Evolutionary conservation across 805 yeast species (phyloP).

Genomic region (Yarrowia sp.): DNA sequence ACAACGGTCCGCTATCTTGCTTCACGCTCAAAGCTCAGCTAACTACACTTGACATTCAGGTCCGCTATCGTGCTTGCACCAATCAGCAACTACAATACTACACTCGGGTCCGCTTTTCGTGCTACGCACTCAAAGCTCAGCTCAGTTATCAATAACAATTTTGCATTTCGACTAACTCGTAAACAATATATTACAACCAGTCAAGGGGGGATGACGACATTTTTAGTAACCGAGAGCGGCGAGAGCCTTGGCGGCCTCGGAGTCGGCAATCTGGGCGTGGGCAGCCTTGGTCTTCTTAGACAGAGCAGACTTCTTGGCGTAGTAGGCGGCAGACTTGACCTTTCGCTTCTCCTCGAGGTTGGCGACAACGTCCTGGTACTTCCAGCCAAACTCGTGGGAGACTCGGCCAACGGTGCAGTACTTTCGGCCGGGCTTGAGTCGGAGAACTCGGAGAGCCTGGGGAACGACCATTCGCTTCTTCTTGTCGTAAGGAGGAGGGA

Average conservation of each 20-base stretch:
- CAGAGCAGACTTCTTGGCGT: slow-evolving; percentile 97
- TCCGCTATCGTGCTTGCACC: not conserved
- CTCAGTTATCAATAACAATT: slow-evolving; percentile 12
- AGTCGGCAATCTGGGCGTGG: slow-evolving; percentile 78
- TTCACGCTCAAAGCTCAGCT: no score
- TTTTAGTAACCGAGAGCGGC: slow-evolving; percentile 96
- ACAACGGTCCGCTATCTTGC: no score
- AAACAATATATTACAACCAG: not conserved
- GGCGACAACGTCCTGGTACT: slow-evolving; percentile 97
- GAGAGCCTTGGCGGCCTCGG: slow-evolving; percentile 89
- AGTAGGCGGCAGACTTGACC: slow-evolving; percentile 98
- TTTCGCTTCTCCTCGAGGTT: slow-evolving; percentile 99
- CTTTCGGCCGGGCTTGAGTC: slow-evolving; percentile 99
- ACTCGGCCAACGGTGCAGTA: slow-evolving; percentile 98
- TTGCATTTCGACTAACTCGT: not conserved
- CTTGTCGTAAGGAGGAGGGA: slow-evolving; percentile 99
- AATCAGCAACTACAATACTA: no score
- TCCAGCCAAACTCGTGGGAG: slow-evolving; percentile 98
- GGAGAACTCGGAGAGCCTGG: slow-evolving; percentile 97
- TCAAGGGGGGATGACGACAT: slow-evolving; percentile 13
- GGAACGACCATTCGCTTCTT: slow-evolving; percentile 99
- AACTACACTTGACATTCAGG: no score
- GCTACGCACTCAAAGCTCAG: not conserved
- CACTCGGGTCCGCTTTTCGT: not conserved
- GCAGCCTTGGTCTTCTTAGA: slow-evolving; percentile 89